A percentile compares a stretch with the other conserved stretches of the same genome.
Conservation (phyloP, 2,329 filamentous ascomycete genomes). For the Aschersonia sp. region DNA sequence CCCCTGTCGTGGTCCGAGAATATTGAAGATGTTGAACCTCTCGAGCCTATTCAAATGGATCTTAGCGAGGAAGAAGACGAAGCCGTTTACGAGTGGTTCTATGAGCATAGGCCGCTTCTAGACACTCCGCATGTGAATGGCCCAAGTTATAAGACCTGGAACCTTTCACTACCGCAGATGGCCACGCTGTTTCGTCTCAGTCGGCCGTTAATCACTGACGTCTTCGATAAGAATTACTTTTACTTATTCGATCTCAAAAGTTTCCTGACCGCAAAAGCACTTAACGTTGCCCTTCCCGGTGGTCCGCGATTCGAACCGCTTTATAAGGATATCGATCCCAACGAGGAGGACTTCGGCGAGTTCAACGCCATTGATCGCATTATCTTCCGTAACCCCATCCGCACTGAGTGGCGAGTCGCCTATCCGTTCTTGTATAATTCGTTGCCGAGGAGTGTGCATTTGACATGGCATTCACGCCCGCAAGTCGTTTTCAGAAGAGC, state of each 20-base stretch:
- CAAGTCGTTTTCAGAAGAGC: conserved; percentile 83
- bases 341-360: conserved; percentile 97
- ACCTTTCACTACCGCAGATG: conserved; percentile 87
- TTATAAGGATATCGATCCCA: conserved; percentile 97
- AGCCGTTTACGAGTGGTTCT: conserved; percentile 92
- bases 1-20: conserved; percentile 97
- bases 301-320: conserved; percentile 92
- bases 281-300: conserved; percentile 96
- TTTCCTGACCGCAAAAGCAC: conserved; percentile 87
- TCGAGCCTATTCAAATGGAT: conserved; percentile 98
- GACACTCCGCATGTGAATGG: conserved; percentile 93
- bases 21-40: conserved; percentile 92
- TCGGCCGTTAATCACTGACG: conserved; percentile 77
- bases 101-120: conserved; percentile 79
- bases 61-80: conserved; percentile 86
- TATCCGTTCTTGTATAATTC: conserved; percentile 96
- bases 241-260: conserved; percentile 93
- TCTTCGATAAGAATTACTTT: conserved; percentile 93
- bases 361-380: conserved; percentile 99
- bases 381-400: conserved; percentile 89
- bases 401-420: conserved; percentile 89
- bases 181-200: conserved; percentile 86
- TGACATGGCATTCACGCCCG: conserved; percentile 87
- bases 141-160: conserved; percentile 94
- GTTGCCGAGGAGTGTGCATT: conserved; percentile 79